phyloP scores from a whole-genome alignment of 495 filamentous ascomycete genomes.

The Penicillium daleae region DNA sequence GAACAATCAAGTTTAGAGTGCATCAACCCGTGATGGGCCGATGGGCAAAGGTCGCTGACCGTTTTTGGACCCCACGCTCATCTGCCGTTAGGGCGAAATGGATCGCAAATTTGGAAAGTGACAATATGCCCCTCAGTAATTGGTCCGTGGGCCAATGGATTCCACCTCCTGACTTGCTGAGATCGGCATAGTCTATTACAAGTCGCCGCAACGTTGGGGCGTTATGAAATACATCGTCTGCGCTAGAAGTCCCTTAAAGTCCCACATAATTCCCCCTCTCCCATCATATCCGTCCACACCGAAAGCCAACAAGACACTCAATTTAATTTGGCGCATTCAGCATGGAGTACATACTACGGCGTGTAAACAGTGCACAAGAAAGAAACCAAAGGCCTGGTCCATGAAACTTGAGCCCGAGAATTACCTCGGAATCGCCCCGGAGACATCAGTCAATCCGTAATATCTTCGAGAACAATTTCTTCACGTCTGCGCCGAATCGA shows the following conservation, averaged over 20 bases:
- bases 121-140: not conserved
- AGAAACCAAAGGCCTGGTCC: not conserved
- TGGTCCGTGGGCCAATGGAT: not conserved
- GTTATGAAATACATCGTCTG: not conserved
- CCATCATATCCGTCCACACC: not conserved
- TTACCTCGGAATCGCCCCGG: not conserved
- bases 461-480: slow-evolving; percentile 5
- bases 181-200: not conserved
- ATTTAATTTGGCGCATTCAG: not conserved
- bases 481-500: not conserved
- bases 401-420: not conserved
- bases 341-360: not conserved
- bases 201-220: not conserved
- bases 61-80: slow-evolving; percentile 1
- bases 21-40: not conserved
- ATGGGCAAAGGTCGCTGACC: not conserved
- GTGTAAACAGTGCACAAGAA: not conserved
- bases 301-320: slow-evolving; percentile 1
- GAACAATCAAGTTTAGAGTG: not conserved
- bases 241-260: not conserved
- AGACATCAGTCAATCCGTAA: not conserved
- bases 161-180: not conserved
- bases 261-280: not conserved
- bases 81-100: slow-evolving; percentile 4
- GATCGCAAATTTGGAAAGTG: not conserved